These are phyloP conservation scores for Thuja plicata DNA, from an alignment of 83 land plant genomes.

Conservation along the genomic window DNA sequence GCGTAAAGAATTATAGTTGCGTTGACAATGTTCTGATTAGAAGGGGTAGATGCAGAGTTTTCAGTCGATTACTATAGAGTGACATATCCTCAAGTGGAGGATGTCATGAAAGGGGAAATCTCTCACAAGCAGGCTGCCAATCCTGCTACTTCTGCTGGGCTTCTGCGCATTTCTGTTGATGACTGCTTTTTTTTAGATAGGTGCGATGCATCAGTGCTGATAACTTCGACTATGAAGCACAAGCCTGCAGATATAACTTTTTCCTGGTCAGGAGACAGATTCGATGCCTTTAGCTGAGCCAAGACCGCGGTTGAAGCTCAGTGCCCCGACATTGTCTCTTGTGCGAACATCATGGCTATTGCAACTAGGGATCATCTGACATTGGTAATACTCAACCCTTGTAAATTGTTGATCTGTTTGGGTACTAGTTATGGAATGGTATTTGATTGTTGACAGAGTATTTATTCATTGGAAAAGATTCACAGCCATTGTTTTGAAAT, in stretches of 20 bases:
- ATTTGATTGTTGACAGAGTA: too few species aligned
- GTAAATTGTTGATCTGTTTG: not conserved
- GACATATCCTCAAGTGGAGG: slow-evolving; percentile 33
- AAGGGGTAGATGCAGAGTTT: slow-evolving; percentile 10
- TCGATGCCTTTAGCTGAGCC: slow-evolving; percentile 44
- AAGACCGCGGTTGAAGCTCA: slow-evolving; percentile 27
- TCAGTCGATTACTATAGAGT: slow-evolving; percentile 29
- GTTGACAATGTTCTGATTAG: not conserved
- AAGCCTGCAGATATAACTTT: slow-evolving; percentile 45
- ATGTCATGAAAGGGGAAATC: slow-evolving; percentile 22
- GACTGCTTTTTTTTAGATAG: slow-evolving; percentile 54
- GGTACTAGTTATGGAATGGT: not conserved
- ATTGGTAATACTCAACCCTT: slow-evolving; percentile 11
- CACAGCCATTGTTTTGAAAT: not conserved
- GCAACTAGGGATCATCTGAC: slow-evolving; percentile 52
- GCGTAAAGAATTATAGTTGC: not conserved
- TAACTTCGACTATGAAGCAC: slow-evolving; percentile 33
- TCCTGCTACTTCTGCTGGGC: slow-evolving; percentile 47
- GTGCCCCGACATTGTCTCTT: slow-evolving; percentile 66
- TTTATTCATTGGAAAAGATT: too few species aligned
- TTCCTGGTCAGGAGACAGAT: slow-evolving; percentile 60
- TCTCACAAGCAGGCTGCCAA: slow-evolving; percentile 25
- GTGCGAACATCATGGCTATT: slow-evolving; percentile 66
- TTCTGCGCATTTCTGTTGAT: slow-evolving; percentile 54
- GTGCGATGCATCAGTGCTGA: slow-evolving; percentile 54